Evolutionary conservation across 2,329 filamentous ascomycete genomes (phyloP), one percentile per base, ranked within the genome.

Genomic region (Incumbomyces delicatus): DNA sequence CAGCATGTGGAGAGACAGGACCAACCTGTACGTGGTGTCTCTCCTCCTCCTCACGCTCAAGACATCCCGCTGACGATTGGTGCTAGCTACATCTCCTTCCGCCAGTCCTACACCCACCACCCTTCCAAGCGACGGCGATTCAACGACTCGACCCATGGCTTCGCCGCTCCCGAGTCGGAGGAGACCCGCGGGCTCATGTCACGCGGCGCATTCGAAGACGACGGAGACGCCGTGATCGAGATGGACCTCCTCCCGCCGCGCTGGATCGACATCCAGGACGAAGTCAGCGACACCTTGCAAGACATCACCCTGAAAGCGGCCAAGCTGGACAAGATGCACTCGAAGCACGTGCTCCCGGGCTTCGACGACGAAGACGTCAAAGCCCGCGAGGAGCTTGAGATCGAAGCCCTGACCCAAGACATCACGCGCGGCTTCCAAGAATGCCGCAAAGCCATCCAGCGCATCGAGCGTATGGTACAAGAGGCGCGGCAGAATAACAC

Each of bases 1-100:
- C 80, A 83, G 77, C 72, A 94, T 95, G 87, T 98, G 89, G 89
- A 87, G 92, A 74, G 92, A 98, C 77, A 85, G 92, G 70, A 98
- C 92, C 59, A 98, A 96, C 66, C 85, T 98, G 88, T 95, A 80
- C 59, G 78, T 63, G 39, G 22, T 27, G 22, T 27, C 22, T 27
- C 22, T 27, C 22, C 8, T 27, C 22, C 22, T 27, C 8, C 22
- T 27, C 22, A 4, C 8, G 22, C 22, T 27, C 35, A 30, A 35
- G 27, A 30, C 29, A 45, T 34, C 18, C 34, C 18, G 14, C 13
- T 48, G 33, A n/a, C n/a, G n/a, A n/a, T n/a, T 36, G 59, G 58
- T 36, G 8, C 35, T 62, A 95, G 90, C 65, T 98, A 94, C 67
- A 92, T 98, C 65, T 96, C 92, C 67, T 98, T 96, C 75, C 89